Evolutionary conservation across 2,329 filamentous ascomycete genomes (phyloP), one percentile per base, ranked within the genome.

Genomic region (Aspergillus flavus): DNA sequence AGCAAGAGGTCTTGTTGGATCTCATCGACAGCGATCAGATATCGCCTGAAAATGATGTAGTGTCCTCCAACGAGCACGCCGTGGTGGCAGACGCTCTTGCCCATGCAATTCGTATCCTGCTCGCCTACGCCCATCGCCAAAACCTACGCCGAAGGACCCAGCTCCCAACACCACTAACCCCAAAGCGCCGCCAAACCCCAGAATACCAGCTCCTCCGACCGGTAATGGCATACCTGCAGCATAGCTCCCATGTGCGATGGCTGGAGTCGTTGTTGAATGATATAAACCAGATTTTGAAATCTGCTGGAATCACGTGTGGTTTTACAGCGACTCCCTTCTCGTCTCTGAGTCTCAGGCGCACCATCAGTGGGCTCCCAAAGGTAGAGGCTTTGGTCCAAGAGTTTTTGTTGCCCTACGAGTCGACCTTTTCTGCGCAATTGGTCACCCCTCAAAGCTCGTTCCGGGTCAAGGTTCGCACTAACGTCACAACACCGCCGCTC

Each of bases 41-140:
- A 21, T 70, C 72, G 6, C 60, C 75, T 9, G 69, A 77, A 7
- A 66, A 65, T 10, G 72, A 79, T 58, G 64, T 74, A 30, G 58
- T 74, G 39, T 63, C 61, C 10, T 61, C 64, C 2, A 67, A 68
- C 7, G 64, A 72, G 28, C 71, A 72, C 41, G 77, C 69, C 65
- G 72, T 69, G 68, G 80, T 91, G 28, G 91, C 93, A 2, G 85
- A 93, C 72, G 83, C 85, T 7, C 82, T 93, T 32, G 85, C 87
- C 2, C 81, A 91, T 57, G 84, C 87, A 0, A 83, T 97, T 4
- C 89, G 92, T 46, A 84, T 97, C 26, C 83, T 97, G 2, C 86
- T 98, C 9, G 87, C 86, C 56, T 89, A 94, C 67, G 88, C 91
- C 2, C 94, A 98, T 75, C 87, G 90, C 11, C 87, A 91, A 73